Conservation (phyloP, 306 rosid genomes). For the Acacia confusa region DNA sequence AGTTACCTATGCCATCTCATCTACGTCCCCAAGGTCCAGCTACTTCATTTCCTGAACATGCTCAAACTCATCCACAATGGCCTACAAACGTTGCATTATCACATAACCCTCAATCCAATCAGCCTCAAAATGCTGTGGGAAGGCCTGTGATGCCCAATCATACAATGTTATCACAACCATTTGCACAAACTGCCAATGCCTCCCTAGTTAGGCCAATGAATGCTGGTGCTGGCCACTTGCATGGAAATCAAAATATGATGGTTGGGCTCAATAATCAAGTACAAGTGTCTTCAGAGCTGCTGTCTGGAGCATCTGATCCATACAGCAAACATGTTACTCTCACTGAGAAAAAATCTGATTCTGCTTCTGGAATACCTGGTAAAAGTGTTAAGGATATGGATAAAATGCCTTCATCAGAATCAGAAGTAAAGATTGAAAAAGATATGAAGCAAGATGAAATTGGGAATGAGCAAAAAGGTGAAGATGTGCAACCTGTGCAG, state of each 20-base stretch:
- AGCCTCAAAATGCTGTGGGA: slow-evolving; percentile 62
- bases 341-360: slow-evolving; percentile 38
- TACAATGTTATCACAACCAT: slow-evolving; percentile 53
- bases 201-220: slow-evolving; percentile 55
- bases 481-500: slow-evolving; percentile 43
- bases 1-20: slow-evolving; percentile 51
- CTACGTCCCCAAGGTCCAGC: slow-evolving; percentile 60
- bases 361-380: slow-evolving; percentile 41
- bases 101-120: slow-evolving; percentile 50
- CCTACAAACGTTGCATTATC: slow-evolving; percentile 48
- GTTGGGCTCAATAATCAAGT: slow-evolving; percentile 49
- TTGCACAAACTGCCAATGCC: slow-evolving; percentile 50
- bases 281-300: slow-evolving; percentile 42
- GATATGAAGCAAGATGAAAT: slow-evolving; percentile 42
- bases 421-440: slow-evolving; percentile 47
- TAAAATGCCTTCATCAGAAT: slow-evolving; percentile 30
- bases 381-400: slow-evolving; percentile 40
- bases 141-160: slow-evolving; percentile 58
- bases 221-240: slow-evolving; percentile 45
- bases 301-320: slow-evolving; percentile 35
- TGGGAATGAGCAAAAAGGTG: slow-evolving; percentile 42
- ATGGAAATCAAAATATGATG: slow-evolving; percentile 49
- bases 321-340: slow-evolving; percentile 42
- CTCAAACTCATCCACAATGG: slow-evolving; percentile 46
- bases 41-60: slow-evolving; percentile 54